Evolutionary conservation across 1,284 basidiomycete species (phyloP).

Genomic region (Lignosus rhinocerotis): DNA sequence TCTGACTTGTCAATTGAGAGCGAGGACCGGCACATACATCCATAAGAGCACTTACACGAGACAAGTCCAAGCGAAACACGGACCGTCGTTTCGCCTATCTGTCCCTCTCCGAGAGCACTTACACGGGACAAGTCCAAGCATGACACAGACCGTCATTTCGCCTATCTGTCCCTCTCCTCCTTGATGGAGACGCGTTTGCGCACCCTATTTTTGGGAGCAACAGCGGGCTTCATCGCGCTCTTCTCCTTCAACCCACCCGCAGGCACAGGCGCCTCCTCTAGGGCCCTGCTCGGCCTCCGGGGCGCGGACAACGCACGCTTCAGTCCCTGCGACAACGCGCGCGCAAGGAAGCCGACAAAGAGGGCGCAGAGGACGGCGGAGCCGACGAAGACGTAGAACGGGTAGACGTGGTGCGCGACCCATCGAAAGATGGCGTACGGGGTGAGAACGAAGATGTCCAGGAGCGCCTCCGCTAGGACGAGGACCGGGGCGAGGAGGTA

Average conservation of each 20-base stretch:
- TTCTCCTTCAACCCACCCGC: conserved; percentile 3
- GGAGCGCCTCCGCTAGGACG: conserved; percentile 43
- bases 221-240: background rate
- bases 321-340: conserved; percentile 22
- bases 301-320: conserved; percentile 10
- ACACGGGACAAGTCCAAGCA: background rate
- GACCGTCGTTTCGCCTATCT: background rate
- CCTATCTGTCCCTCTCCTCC: conserved; percentile 17
- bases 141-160: background rate
- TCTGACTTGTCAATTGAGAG: background rate
- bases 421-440: conserved; percentile 46
- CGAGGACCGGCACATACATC: background rate
- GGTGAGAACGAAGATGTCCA: conserved; percentile 44
- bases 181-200: conserved; percentile 27
- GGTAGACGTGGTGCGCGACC: conserved; percentile 51
- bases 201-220: conserved; percentile 5
- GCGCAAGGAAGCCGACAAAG: conserved; percentile 48
- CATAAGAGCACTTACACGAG: background rate
- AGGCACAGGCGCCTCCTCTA: background rate
- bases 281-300: background rate
- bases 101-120: conserved; percentile 6
- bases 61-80: no score
- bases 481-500: conserved; percentile 54
- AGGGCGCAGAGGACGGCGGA: conserved; percentile 56
- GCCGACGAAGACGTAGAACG: conserved; percentile 61